Conservation (phyloP, 805 yeast genomes). For the Aciculoconidium aculeatum region DNA sequence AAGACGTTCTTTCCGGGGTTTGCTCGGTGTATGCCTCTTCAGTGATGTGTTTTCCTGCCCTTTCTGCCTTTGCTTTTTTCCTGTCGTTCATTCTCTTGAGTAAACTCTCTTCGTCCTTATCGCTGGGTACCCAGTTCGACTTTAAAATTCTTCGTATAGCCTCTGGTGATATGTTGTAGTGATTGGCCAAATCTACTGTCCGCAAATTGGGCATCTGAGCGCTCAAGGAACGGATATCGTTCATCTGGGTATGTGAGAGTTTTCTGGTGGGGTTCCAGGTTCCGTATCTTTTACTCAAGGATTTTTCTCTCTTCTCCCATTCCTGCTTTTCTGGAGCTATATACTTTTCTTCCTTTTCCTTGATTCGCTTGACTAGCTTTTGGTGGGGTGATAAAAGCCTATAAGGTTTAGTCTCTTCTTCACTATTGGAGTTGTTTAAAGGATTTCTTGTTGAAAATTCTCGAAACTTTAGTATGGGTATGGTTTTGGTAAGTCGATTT, state of each 20-base stretch:
- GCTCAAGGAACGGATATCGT: conserved; percentile 53
- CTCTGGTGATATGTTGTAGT: conserved; percentile 72
- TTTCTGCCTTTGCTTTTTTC: conserved; percentile 8
- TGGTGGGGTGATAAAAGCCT: too few species aligned
- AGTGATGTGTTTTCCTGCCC: conserved; percentile 2
- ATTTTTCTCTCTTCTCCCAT: conserved; percentile 67
- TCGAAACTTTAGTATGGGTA: too few species aligned
- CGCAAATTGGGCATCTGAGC: conserved; percentile 54
- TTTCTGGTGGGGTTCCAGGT: conserved; percentile 66
- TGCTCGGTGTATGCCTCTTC: conserved; percentile 1
- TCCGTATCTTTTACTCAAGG: conserved; percentile 56
- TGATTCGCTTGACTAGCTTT: conserved; percentile 4
- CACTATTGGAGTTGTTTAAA: too few species aligned
- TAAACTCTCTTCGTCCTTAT: conserved; percentile 42
- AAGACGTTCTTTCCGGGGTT: not conserved
- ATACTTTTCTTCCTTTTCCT: conserved; percentile 38
- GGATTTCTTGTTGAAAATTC: too few species aligned
- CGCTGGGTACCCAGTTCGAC: conserved; percentile 68
- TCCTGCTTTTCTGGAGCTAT: conserved; percentile 24
- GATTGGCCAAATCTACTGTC: conserved; percentile 52
- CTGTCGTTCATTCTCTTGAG: conserved; percentile 14
- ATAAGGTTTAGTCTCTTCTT: too few species aligned
- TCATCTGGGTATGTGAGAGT: conserved; percentile 65
- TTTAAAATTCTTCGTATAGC: conserved; percentile 74
- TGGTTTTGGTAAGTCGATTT: too few species aligned